These are phyloP conservation scores for Coniochaeta hoffmannii DNA, from an alignment of 2,329 filamentous ascomycete species.

Conservation along the genomic window DNA sequence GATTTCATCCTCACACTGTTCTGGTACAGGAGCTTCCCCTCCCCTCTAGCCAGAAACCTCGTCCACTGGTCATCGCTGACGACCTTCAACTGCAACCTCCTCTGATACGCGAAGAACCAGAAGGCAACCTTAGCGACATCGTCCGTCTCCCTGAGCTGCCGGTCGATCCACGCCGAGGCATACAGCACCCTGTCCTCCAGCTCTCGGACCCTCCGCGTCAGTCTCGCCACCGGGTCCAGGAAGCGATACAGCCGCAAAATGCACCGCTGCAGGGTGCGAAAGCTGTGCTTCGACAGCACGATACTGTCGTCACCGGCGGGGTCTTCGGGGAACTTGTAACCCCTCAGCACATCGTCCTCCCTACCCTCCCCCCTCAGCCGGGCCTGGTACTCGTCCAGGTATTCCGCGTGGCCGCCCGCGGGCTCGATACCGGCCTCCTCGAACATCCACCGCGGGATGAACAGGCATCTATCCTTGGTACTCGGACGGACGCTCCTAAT, in stretches of 20 bases:
- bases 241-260: slow-evolving; percentile 1
- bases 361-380: not conserved
- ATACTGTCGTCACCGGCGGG: not conserved
- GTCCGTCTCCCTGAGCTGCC: slow-evolving; percentile 1
- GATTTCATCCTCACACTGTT: not conserved
- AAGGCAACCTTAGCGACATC: slow-evolving; percentile 1
- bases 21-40: not conserved
- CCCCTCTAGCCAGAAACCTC: slow-evolving; percentile 2
- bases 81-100: slow-evolving; percentile 1
- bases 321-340: not conserved
- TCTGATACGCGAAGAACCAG: slow-evolving; percentile 4
- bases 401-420: not conserved
- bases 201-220: not conserved
- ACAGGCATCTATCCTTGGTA: not conserved
- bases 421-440: not conserved
- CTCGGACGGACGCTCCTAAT: not conserved
- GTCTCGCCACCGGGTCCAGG: not conserved
- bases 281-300: slow-evolving; percentile 1
- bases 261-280: not conserved
- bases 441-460: slow-evolving; percentile 2
- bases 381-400: not conserved
- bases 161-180: not conserved
- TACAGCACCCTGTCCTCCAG: not conserved
- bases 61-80: slow-evolving; percentile 3
- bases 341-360: not conserved